Base-by-base conservation (phyloP, 2,329 filamentous ascomycete genomes). In the Aspergillus aculeatus region DNA sequence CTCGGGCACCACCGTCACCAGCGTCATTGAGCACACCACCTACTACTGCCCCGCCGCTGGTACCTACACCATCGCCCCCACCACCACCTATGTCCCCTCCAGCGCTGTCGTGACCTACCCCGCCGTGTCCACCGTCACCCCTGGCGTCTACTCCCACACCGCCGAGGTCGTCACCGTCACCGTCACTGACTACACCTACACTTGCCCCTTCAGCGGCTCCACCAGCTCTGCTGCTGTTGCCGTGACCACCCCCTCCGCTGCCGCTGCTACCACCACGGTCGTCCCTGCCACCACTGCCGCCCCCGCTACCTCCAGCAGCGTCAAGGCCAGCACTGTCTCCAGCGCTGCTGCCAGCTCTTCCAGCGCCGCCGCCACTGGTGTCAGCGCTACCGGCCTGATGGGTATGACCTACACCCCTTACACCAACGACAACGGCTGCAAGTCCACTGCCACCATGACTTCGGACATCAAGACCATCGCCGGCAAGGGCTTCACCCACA, bases 391-490 rank as follows among this genome's bases (percentile, higher is more conserved):
- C 64, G 70, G 71, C 54, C 70, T 88, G 73, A 91, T 86, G 82
- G 89, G 85, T 75, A 89, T 94, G 73, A 90, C 90, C 71, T 95
- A 92, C 83, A 91, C 90, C 47, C 89, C 90, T 54, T 95, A 90
- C 81, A 81, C 80, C 66, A 70, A 80, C 62, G 66, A 72, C 56
- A 78, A 79, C 54, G 69, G 78, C 52, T 94, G 91, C 87, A 91
- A 90, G 86, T 71, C 73, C 61, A 77, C 82, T 62, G 63, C 64
- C n/a, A 75, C 83, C 51, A 85, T 94, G 60, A 73, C 81, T 62
- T 57, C 69, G 24, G 89, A 93, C 66, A 82, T 94, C 66, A 74
- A 77, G 44, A 67, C 76, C 61, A 89, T 94, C 72, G 84, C 86
- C 71, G 53, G 68, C 56, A 84, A 85, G 65, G 90, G 89, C 61